A percentile compares a stretch with the other conserved stretches of the same genome.
Conservation (phyloP, 257 asterid genomes). For the Salvia miltiorrhiza region DNA sequence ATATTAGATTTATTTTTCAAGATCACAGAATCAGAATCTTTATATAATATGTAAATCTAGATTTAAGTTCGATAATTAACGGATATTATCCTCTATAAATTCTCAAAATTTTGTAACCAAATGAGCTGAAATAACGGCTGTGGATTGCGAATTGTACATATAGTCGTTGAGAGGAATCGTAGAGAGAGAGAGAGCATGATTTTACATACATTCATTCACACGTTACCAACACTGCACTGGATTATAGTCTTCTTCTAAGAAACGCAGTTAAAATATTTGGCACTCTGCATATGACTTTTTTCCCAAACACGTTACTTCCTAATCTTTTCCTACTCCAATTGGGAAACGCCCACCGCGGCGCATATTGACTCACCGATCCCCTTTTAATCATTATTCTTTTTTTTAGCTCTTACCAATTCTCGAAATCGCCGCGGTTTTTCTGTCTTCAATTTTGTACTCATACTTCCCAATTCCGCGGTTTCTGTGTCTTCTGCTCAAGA, state of each 20-base stretch:
- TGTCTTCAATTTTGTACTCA: neutral
- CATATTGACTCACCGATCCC: constrained; percentile 18
- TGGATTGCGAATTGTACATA: no score
- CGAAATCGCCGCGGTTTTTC: neutral
- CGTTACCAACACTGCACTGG: neutral
- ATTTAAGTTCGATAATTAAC: no score
- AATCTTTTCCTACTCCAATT: constrained; percentile 25
- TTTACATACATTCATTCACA: neutral
- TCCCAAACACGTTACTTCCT: constrained; percentile 14
- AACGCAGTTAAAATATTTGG: constrained; percentile 8
- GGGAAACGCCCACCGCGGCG: constrained; percentile 31
- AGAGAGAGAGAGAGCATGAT: neutral
- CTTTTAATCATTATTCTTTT: neutral
- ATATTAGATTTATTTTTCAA: no score
- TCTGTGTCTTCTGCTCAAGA: neutral
- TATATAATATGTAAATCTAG: no score
- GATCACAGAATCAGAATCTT: no score
- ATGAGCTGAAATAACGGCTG: no score
- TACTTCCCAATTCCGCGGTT: neutral
- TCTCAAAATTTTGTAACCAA: no score
- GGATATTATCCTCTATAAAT: no score
- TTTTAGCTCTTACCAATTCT: neutral
- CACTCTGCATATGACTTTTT: neutral
- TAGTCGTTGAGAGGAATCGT: no score
- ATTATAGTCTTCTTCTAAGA: neutral